Base-by-base conservation (phyloP, 2,329 filamentous ascomycete species). In the Emydomyces testavorans region DNA sequence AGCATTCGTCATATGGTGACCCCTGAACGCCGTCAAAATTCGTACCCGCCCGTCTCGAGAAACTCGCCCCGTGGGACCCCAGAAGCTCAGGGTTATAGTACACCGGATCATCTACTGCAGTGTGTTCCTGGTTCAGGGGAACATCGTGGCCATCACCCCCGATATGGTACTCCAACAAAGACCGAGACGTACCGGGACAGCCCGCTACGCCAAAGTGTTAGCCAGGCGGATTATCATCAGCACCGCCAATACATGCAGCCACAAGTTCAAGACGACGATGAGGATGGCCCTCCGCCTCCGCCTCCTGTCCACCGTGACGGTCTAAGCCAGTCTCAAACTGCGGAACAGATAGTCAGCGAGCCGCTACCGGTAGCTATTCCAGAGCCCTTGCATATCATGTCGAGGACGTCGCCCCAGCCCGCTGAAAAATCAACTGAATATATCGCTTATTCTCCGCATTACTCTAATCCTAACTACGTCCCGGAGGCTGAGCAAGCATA, bases 251-350 rank as follows among this genome's bases (percentile, higher is more conserved):
- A 53, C 21, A 49, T 52, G 34, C 51, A 52, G 11, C 50, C 54
- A 18, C 48, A 52, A 7, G 35, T 50, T n/a, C n/a, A 40, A n/a
- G 38, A 40, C 11, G 45, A 54, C 10, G 51, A 54, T 11, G 60
- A 63, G 16, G 54, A 57, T 11, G 53, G 52, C 10, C 49, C 57
- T 16, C 61, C 62, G 8, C 62, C 62, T 23, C 62, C 62, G 8
- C 61, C 62, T 24, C 63, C 63, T 23, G 57, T 53, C 16, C 63
- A 65, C 50, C 56, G 61, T 42, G 52, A 55, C 34, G 54, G 50
- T 35, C 49, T 54, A 6, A 51, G 51, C 16, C 49, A 24, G 18
- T 49, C 6, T 53, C 52, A 40, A 35, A 45, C 31, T 21, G 29
- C 24, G 34, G 48, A 49, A n/a, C 20, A 44, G 42, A 26, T 36